Evolutionary conservation across 768 basidiomycete species (phyloP).

Genomic region (Hericium erinaceus): DNA sequence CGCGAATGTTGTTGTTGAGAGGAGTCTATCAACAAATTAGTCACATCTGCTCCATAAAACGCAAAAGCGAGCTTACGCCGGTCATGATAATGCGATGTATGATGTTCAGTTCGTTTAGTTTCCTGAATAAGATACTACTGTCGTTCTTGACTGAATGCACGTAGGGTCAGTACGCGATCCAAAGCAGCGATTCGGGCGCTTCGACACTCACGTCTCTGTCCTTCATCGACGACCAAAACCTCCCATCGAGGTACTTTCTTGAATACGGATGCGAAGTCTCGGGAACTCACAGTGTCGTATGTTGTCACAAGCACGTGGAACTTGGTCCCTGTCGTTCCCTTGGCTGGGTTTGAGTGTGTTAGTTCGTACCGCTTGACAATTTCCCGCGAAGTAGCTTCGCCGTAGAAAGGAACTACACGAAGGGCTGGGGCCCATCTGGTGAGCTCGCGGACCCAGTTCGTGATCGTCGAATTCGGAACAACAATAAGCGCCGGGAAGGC

Average conservation of each 20-base stretch:
- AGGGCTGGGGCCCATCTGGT: conserved; percentile 73
- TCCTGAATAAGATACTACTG: conserved; percentile 67
- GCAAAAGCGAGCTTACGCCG: conserved; percentile 40
- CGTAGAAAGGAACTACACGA: conserved; percentile 77
- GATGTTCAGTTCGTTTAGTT: conserved; percentile 69
- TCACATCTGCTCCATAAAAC: neutral
- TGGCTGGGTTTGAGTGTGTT: conserved; percentile 36
- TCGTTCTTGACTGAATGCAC: conserved; percentile 70
- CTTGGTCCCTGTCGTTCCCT: conserved; percentile 43
- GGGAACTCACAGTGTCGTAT: conserved; percentile 71
- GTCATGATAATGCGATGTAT: conserved; percentile 85
- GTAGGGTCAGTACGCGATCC: conserved; percentile 7
- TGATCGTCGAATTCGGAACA: conserved; percentile 94
- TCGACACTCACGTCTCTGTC: conserved; percentile 63
- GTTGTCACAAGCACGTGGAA: conserved; percentile 92
- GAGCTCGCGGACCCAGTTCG: conserved; percentile 93
- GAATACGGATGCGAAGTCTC: conserved; percentile 70
- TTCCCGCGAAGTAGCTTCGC: conserved; percentile 71
- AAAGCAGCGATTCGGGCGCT: conserved; percentile 5
- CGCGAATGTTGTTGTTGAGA: conserved; percentile 93
- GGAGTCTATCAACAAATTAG: conserved; percentile 51
- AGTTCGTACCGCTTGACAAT: conserved; percentile 80
- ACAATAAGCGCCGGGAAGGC: conserved; percentile 81
- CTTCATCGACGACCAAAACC: conserved; percentile 88
- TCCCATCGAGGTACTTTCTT: conserved; percentile 86